A percentile compares a stretch with the other conserved stretches of the same genome.
Evolutionary conservation across 2,329 filamentous ascomycete species (phyloP).

Genomic region (Colletotrichum lentis): DNA sequence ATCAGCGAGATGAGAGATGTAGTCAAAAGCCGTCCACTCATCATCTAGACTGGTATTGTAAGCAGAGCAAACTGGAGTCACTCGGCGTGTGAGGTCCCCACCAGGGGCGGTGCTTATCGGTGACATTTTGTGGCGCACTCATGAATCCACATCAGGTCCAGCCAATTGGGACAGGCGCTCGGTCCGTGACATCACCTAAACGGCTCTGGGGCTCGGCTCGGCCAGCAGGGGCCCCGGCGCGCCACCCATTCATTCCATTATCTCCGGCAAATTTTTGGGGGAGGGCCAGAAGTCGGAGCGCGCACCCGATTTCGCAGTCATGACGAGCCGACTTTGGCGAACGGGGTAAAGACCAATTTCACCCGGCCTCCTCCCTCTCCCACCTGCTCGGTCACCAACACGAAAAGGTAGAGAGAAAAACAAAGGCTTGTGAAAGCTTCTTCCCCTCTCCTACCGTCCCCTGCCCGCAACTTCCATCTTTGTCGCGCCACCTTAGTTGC

Average conservation of each 20-base stretch:
- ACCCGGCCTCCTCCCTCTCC: conserved; percentile 7
- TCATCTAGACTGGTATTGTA: conserved; percentile 31
- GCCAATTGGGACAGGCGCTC: conserved; percentile 17
- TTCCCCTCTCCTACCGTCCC: conserved; percentile 12
- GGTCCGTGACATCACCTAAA: conserved; percentile 28
- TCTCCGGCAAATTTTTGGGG: conserved; percentile 38
- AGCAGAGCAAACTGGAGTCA: conserved; percentile 35
- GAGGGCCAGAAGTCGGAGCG: conserved; percentile 21
- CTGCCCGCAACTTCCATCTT: not conserved
- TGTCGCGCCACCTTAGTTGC: not conserved
- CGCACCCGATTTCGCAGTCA: conserved; percentile 34
- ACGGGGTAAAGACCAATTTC: conserved; percentile 32
- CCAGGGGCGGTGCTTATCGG: conserved; percentile 30
- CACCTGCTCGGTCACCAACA: conserved; percentile 2
- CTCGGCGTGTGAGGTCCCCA: conserved; percentile 26
- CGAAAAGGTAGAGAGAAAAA: not conserved
- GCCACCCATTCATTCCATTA: conserved; percentile 38
- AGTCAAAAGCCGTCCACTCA: conserved; percentile 33
- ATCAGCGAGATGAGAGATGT: conserved; percentile 23
- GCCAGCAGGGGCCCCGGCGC: conserved; percentile 29
- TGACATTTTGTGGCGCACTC: conserved; percentile 26
- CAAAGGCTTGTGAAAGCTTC: conserved; percentile 30
- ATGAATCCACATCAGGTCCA: conserved; percentile 2
- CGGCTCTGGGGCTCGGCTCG: conserved; percentile 24
- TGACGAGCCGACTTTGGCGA: conserved; percentile 32